These are phyloP conservation scores for Ascochyta lentis DNA, from an alignment of 2,329 filamentous ascomycete species.

Conservation along the genomic window DNA sequence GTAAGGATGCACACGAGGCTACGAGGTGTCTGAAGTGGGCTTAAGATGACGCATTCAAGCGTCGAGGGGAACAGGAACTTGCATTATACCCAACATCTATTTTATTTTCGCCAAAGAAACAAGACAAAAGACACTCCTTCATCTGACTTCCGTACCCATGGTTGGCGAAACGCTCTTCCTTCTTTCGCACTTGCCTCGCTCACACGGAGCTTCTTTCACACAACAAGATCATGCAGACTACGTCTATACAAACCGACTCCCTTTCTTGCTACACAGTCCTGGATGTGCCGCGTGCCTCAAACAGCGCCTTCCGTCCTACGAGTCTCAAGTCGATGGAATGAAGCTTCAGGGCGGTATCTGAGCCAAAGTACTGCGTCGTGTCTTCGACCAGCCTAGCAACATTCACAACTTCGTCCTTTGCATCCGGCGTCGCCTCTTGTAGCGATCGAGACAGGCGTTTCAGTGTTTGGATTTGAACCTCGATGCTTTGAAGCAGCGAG, in stretches of 20 bases:
- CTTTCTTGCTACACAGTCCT: background rate
- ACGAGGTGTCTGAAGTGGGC: constrained; percentile 61
- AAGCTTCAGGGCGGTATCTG: constrained; percentile 21
- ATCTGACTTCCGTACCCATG: background rate
- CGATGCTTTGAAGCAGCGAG: constrained; percentile 30
- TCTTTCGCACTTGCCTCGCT: background rate
- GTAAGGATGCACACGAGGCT: constrained; percentile 73
- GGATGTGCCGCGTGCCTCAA: constrained; percentile 21
- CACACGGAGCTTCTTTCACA: background rate
- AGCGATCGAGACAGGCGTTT: constrained; percentile 32
- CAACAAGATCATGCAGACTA: background rate
- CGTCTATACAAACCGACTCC: background rate
- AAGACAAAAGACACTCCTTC: background rate
- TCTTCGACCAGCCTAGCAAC: constrained; percentile 28
- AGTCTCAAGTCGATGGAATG: constrained; percentile 26
- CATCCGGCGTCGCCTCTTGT: constrained; percentile 34
- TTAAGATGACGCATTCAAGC: constrained; percentile 3
- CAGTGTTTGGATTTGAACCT: constrained; percentile 30
- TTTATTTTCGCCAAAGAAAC: background rate
- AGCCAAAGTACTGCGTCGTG: constrained; percentile 30
- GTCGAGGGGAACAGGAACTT: background rate
- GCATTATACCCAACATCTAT: constrained; percentile 24
- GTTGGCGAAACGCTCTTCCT: background rate
- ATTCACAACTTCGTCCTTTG: constrained; percentile 25
- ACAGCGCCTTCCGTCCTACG: constrained; percentile 27